Evolutionary conservation across 371 early-diverging fungal genomes (phyloP).

Genomic region (Syncephalastrum monosporum): DNA sequence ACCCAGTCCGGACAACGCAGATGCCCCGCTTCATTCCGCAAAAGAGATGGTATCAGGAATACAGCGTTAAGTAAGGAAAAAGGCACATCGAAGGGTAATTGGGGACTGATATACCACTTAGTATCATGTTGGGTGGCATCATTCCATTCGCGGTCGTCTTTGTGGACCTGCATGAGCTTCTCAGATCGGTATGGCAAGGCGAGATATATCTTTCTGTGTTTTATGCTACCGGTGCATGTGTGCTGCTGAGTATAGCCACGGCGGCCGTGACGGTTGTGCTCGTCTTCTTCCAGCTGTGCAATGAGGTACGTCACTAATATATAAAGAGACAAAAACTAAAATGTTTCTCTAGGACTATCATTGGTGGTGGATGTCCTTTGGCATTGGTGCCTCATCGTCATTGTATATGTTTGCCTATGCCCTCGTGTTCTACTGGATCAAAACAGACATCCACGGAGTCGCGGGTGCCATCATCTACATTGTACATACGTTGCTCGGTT

Average conservation of each 20-base stretch:
- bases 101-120: constrained; percentile 1
- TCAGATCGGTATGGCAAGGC: constrained; percentile 31
- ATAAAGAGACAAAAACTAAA: neutral
- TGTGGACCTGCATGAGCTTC: constrained; percentile 37
- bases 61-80: constrained; percentile 25
- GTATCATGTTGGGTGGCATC: constrained; percentile 32
- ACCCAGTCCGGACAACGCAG: constrained; percentile 42
- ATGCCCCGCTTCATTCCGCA: constrained; percentile 44
- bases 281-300: constrained; percentile 43
- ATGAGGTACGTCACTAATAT: constrained; percentile 21
- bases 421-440: constrained; percentile 27
- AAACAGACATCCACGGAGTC: constrained; percentile 22
- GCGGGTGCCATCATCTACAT: constrained; percentile 31
- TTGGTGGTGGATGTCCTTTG: constrained; percentile 54
- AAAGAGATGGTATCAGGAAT: constrained; percentile 40
- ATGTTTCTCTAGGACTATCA: constrained; percentile 31
- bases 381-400: constrained; percentile 31
- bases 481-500: constrained; percentile 30
- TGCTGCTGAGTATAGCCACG: constrained; percentile 19
- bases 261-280: constrained; percentile 32
- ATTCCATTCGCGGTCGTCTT: constrained; percentile 46
- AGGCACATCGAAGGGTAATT: neutral
- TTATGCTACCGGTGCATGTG: constrained; percentile 14
- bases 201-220: constrained; percentile 24
- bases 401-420: constrained; percentile 39